phyloP scores from a whole-genome alignment of 2,329 filamentous ascomycete species.

The Colletotrichum somersetense region DNA sequence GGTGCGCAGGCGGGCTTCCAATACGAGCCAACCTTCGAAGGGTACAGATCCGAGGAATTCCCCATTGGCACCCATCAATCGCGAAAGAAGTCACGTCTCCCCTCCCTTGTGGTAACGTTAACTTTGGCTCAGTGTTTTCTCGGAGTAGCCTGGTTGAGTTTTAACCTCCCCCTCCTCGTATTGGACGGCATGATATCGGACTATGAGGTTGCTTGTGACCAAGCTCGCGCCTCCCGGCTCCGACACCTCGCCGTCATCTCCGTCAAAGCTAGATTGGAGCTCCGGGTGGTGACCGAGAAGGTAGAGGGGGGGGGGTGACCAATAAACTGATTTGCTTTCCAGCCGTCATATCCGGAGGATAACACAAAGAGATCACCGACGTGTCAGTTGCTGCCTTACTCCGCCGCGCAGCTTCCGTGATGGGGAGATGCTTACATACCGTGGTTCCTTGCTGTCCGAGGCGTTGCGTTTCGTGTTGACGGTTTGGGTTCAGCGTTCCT shows the following conservation, averaged over 20 bases:
- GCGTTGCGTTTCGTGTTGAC: not conserved
- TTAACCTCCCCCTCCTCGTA: not conserved
- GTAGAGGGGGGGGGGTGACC: not conserved
- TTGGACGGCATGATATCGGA: slow-evolving; percentile 18
- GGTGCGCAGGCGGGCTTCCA: slow-evolving; percentile 10
- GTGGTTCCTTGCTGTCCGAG: not conserved
- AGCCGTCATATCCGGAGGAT: not conserved
- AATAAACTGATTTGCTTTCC: not conserved
- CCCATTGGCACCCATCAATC: slow-evolving; percentile 5
- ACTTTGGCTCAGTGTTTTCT: not conserved
- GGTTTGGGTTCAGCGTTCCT: not conserved
- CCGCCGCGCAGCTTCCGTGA: not conserved
- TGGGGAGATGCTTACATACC: not conserved
- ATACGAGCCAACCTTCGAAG: slow-evolving; percentile 4
- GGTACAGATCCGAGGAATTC: slow-evolving; percentile 6
- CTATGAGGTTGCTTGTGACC: slow-evolving; percentile 25
- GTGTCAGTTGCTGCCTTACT: not conserved
- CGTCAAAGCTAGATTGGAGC: slow-evolving; percentile 20
- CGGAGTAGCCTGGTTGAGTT: not conserved
- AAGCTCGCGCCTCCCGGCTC: slow-evolving; percentile 25
- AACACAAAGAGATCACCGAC: not conserved
- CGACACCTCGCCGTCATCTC: slow-evolving; percentile 28
- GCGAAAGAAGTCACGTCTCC: slow-evolving; percentile 1
- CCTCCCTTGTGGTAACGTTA: not conserved
- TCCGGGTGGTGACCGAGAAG: slow-evolving; percentile 10